Evolutionary conservation across 768 basidiomycete species (phyloP).

Genomic region (Kwoniella sp.): DNA sequence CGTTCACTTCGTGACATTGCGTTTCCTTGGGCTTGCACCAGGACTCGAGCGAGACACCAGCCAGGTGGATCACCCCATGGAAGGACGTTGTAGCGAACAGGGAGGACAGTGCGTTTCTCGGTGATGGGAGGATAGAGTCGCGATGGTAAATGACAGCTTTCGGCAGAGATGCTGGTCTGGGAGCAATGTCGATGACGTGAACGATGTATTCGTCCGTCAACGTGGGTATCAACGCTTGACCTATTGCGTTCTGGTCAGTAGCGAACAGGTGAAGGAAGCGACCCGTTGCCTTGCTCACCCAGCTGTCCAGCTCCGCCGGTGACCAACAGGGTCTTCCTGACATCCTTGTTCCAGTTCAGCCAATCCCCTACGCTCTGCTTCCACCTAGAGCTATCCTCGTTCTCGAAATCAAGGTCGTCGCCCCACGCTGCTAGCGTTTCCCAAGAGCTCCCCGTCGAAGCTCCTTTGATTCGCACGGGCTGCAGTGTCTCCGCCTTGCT

Average conservation of each 20-base stretch:
- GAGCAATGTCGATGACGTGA: conserved; percentile 31
- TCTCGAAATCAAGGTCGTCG: background rate
- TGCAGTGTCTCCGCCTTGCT: too few species aligned
- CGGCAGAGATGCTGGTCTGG: conserved; percentile 19
- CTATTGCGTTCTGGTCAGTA: conserved; percentile 3
- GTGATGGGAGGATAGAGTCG: conserved; percentile 21
- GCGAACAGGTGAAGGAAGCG: background rate
- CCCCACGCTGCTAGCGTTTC: conserved; percentile 6
- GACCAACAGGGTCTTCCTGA: conserved; percentile 25
- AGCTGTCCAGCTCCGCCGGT: conserved; percentile 41
- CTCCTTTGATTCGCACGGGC: too few species aligned
- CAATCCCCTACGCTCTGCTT: conserved; percentile 2
- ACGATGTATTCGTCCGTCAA: conserved; percentile 25
- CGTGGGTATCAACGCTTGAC: conserved; percentile 31
- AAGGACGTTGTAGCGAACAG: conserved; percentile 22
- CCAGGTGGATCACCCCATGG: conserved; percentile 42
- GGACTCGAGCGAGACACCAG: conserved; percentile 28
- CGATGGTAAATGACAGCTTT: conserved; percentile 24
- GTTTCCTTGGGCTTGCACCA: conserved; percentile 36
- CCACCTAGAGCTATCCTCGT: background rate
- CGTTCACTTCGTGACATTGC: conserved; percentile 38
- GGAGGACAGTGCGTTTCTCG: conserved; percentile 11
- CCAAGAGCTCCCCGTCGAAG: conserved; percentile 9
- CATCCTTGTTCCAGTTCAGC: conserved; percentile 11
- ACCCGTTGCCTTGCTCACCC: conserved; percentile 17